Evolutionary conservation across 495 filamentous ascomycete species (phyloP).

Genomic region (Xylaria flabelliformis): DNA sequence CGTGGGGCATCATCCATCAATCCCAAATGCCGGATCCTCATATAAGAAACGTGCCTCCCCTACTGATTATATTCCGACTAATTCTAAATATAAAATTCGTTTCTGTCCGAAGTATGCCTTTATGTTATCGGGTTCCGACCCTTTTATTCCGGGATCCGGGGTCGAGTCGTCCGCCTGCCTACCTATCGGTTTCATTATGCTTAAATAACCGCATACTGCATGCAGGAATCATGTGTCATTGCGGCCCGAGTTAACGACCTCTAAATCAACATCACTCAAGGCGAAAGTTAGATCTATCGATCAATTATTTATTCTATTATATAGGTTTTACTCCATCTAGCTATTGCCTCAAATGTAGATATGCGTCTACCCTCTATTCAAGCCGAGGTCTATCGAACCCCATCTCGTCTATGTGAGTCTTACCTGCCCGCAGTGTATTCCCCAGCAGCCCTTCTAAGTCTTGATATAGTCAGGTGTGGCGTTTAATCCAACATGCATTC

Average conservation of each 20-base stretch:
- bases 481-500: not conserved
- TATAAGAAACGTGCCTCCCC: conserved; percentile 27
- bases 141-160: not conserved
- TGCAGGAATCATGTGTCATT: conserved; percentile 3
- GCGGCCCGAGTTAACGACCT: not conserved
- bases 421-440: not conserved
- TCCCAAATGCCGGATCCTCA: conserved; percentile 31
- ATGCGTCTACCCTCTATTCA: not conserved
- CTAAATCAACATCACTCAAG: conserved; percentile 7
- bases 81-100: not conserved
- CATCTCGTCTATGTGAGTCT: conserved; percentile 19
- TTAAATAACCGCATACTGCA: not conserved
- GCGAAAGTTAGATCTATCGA: not conserved
- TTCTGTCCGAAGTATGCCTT: not conserved
- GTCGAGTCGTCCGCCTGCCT: not conserved
- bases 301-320: conserved; percentile 3
- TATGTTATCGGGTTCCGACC: not conserved
- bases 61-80: conserved; percentile 10
- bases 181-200: conserved; percentile 10
- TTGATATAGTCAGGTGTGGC: not conserved
- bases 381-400: not conserved
- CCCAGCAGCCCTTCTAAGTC: not conserved
- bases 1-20: conserved; percentile 35
- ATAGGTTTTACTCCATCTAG: not conserved
- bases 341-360: not conserved